These are phyloP conservation scores for Eutypella sp. DNA, from an alignment of 2,329 filamentous ascomycete genomes.

Conservation along the genomic window DNA sequence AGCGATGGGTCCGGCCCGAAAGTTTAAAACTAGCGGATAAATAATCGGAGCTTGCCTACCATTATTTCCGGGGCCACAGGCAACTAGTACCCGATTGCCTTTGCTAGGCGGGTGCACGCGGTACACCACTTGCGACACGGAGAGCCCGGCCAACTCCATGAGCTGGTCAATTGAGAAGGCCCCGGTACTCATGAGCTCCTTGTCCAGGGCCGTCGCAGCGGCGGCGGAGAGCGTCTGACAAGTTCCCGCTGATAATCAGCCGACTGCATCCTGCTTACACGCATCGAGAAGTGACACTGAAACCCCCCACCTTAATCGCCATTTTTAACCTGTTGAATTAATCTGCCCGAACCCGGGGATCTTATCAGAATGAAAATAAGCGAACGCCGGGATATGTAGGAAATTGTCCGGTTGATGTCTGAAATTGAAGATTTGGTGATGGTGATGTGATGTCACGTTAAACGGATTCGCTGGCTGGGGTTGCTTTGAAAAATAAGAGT, in stretches of 20 bases:
- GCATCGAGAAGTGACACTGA: too few relatives aligned
- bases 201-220: constrained; percentile 82
- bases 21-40: not conserved
- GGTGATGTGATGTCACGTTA: too few relatives aligned
- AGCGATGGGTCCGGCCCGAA: not conserved
- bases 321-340: too few relatives aligned
- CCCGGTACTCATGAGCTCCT: constrained; percentile 84
- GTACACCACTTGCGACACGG: constrained; percentile 92
- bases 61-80: constrained; percentile 82
- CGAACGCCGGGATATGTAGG: not conserved
- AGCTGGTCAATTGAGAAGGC: constrained; percentile 94
- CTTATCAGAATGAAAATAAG: too few relatives aligned
- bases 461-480: too few relatives aligned
- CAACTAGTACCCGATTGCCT: constrained; percentile 72
- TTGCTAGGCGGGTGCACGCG: constrained; percentile 70
- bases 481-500: too few relatives aligned
- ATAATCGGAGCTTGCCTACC: too few relatives aligned
- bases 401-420: too few relatives aligned
- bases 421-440: too few relatives aligned
- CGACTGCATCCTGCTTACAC: too few relatives aligned
- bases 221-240: constrained; percentile 77
- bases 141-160: constrained; percentile 93
- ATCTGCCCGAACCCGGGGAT: too few relatives aligned
- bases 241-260: not conserved
- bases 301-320: too few relatives aligned